phyloP scores from a whole-genome alignment of 257 asterid genomes.

The Scutellaria galericulata region DNA sequence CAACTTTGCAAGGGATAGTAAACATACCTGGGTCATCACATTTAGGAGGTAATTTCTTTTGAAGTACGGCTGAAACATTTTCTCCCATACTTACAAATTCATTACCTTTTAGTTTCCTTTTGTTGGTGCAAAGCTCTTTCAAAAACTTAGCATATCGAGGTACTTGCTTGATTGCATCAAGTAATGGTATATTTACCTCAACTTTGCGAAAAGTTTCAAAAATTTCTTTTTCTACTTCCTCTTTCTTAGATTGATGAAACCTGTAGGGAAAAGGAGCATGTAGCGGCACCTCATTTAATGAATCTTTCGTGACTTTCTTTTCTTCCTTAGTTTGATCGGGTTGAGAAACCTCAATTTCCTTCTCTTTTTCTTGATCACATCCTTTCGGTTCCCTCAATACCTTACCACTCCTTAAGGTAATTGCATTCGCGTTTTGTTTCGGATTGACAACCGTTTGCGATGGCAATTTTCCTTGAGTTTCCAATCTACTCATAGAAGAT shows the following conservation, averaged over 20 bases:
- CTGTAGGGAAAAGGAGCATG: not conserved
- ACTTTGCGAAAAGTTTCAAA: too few relatives aligned
- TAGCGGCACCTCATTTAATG: not conserved
- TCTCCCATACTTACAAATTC: not conserved
- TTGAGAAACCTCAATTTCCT: not conserved
- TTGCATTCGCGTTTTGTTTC: not conserved
- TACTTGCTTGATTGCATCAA: too few relatives aligned
- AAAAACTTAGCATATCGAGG: too few relatives aligned
- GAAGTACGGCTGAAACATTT: not conserved
- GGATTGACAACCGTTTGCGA: not conserved
- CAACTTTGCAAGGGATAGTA: too few relatives aligned
- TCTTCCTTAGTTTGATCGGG: not conserved
- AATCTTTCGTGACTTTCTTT: too few relatives aligned
- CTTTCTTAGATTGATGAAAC: too few relatives aligned
- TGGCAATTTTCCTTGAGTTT: not conserved
- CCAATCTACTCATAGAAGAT: not conserved
- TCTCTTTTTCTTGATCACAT: not conserved
- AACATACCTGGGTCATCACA: not conserved
- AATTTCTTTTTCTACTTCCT: too few relatives aligned
- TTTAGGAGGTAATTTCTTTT: not conserved
- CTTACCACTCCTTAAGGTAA: too few relatives aligned
- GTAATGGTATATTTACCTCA: too few relatives aligned
- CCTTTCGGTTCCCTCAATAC: too few relatives aligned
- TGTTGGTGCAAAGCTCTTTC: too few relatives aligned
- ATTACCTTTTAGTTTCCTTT: not conserved